Evolutionary conservation across 2,329 filamentous ascomycete species (phyloP).

Genomic region (Neodidymelliopsis sp.): DNA sequence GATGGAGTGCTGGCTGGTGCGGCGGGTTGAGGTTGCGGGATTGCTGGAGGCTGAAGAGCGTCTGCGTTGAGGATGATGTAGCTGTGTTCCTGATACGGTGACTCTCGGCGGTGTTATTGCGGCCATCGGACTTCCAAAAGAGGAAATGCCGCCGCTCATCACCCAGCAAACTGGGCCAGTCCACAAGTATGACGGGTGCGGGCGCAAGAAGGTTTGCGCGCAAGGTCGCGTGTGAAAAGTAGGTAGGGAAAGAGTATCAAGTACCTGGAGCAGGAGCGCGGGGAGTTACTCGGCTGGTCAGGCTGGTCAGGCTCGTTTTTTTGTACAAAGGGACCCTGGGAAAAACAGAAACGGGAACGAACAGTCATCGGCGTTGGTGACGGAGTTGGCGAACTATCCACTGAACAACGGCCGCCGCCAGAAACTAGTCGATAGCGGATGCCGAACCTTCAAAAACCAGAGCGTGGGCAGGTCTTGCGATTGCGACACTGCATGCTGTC

Average conservation of each 20-base stretch:
- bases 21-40: conserved; percentile 26
- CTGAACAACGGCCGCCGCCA: conserved; percentile 12
- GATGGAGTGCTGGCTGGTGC: conserved; percentile 56
- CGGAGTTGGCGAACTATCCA: conserved; percentile 3
- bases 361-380: no score
- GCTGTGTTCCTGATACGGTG: conserved; percentile 12
- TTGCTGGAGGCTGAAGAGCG: conserved; percentile 30
- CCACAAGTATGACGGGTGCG: conserved; percentile 13
- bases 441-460: conserved; percentile 17
- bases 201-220: conserved; percentile 1
- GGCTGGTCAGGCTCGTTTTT: conserved; percentile 5
- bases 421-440: conserved; percentile 14
- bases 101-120: conserved; percentile 25
- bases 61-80: conserved; percentile 27
- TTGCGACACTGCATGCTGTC: conserved; percentile 10
- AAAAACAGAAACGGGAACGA: no score
- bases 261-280: conserved; percentile 1
- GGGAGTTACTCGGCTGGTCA: conserved; percentile 6
- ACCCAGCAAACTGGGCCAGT: conserved; percentile 9
- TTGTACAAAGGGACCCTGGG: not conserved
- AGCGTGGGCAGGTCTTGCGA: not conserved
- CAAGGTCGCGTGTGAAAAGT: not conserved
- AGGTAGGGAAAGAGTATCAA: not conserved
- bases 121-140: conserved; percentile 21
- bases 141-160: conserved; percentile 4